A percentile compares a stretch with the other conserved stretches of the same genome.
Conservation (phyloP, 1,284 basidiomycete genomes). For the Cryptococcus maquisensis region DNA sequence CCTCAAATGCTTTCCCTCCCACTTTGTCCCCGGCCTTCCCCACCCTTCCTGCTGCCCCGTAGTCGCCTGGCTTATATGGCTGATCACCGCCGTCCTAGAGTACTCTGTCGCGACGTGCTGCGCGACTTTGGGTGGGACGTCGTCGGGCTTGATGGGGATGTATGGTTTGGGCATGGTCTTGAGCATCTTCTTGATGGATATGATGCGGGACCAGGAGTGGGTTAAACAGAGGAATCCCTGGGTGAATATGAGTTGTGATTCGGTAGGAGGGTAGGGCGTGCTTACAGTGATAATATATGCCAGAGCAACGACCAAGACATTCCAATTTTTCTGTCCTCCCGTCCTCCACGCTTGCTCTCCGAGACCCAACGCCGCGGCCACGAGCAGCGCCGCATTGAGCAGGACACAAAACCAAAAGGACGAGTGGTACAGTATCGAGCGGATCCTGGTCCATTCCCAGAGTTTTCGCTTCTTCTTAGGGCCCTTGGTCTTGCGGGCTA, state of each 20-base stretch:
- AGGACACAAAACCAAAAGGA: conserved; percentile 42
- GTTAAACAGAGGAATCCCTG: conserved; percentile 32
- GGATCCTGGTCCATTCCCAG: conserved; percentile 3
- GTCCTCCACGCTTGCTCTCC: conserved; percentile 43
- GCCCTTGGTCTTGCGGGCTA: background rate
- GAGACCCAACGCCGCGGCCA: conserved; percentile 39
- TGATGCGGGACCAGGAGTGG: conserved; percentile 37
- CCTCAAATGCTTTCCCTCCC: conserved; percentile 42
- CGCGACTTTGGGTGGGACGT: conserved; percentile 58
- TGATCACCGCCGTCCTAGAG: conserved; percentile 67
- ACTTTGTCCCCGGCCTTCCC: conserved; percentile 60
- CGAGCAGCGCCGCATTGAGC: conserved; percentile 33
- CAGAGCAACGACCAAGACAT: conserved; percentile 42
- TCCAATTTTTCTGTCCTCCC: conserved; percentile 32
- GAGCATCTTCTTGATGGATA: conserved; percentile 38
- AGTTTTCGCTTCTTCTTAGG: background rate
- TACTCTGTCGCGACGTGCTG: conserved; percentile 73
- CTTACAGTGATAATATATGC: conserved; percentile 42
- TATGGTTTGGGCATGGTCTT: conserved; percentile 64
- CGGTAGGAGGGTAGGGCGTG: conserved; percentile 4
- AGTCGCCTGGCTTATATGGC: conserved; percentile 70
- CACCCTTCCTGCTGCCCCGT: conserved; percentile 70
- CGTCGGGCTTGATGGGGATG: conserved; percentile 54
- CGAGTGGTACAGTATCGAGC: conserved; percentile 40
- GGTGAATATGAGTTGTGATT: background rate